Evolutionary conservation across 306 rosid genomes (phyloP).

Genomic region (Nissolia schottii): DNA sequence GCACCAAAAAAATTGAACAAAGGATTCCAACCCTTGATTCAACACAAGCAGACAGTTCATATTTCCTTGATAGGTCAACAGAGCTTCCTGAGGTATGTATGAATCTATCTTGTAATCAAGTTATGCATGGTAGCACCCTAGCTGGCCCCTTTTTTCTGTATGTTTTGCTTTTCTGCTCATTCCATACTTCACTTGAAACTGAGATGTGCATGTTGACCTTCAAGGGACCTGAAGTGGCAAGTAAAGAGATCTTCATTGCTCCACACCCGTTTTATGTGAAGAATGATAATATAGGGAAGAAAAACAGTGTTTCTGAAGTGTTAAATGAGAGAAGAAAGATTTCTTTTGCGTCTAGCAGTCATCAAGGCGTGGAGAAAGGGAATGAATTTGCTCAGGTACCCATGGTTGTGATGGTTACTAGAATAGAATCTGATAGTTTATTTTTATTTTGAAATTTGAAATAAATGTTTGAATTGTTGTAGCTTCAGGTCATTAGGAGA

Average conservation of each 20-base stretch:
- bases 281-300: conserved; percentile 7
- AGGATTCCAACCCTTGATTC: conserved; percentile 30
- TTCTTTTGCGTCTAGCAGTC: conserved; percentile 33
- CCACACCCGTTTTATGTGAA: conserved; percentile 27
- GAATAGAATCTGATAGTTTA: not conserved
- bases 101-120: not conserved
- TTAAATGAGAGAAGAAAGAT: conserved; percentile 24
- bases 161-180: not conserved
- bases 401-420: not conserved
- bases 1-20: conserved; percentile 21
- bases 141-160: not conserved
- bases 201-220: conserved; percentile 28
- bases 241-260: conserved; percentile 23
- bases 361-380: conserved; percentile 31
- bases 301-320: conserved; percentile 25
- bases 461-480: conserved; percentile 2
- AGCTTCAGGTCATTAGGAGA: conserved; percentile 41
- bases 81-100: conserved; percentile 45
- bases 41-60: conserved; percentile 25
- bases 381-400: conserved; percentile 45
- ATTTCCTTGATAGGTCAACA: conserved; percentile 28
- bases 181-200: conserved; percentile 20
- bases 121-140: not conserved
- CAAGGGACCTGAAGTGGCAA: conserved; percentile 36
- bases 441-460: not conserved